Evolutionary conservation across 176 grass and related monocot genomes (phyloP).

Genomic region (Rhynchospora pubera): DNA sequence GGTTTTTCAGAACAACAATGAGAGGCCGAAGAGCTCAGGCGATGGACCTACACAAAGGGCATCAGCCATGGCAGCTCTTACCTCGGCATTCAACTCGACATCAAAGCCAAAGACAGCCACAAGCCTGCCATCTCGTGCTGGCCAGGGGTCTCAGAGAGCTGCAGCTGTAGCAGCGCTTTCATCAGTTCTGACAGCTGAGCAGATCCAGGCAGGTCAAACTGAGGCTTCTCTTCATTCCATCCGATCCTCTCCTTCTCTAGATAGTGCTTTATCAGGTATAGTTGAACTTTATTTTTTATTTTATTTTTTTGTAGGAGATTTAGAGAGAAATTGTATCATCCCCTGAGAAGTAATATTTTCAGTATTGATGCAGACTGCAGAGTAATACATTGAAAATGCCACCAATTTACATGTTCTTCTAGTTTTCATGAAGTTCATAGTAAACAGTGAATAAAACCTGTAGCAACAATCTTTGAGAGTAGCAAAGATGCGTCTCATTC

Average conservation of each 20-base stretch:
- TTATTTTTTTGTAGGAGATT: neutral
- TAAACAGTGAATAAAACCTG: neutral
- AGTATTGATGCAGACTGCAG: neutral
- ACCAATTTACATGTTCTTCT: neutral
- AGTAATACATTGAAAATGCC: neutral
- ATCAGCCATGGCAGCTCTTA: slow-evolving; percentile 77
- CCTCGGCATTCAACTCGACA: slow-evolving; percentile 83
- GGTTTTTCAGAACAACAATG: slow-evolving; percentile 11
- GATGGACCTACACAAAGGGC: slow-evolving; percentile 80
- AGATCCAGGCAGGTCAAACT: slow-evolving; percentile 43
- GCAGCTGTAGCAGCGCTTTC: slow-evolving; percentile 94
- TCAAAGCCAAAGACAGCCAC: slow-evolving; percentile 46
- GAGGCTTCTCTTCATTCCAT: slow-evolving; percentile 43
- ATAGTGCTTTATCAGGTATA: slow-evolving; percentile 31
- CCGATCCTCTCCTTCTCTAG: slow-evolving; percentile 38
- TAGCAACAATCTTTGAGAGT: neutral
- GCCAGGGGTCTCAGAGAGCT: slow-evolving; percentile 93
- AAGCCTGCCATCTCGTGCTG: slow-evolving; percentile 30
- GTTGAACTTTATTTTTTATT: neutral
- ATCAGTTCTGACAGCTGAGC: slow-evolving; percentile 79
- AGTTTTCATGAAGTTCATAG: neutral
- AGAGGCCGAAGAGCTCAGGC: slow-evolving; percentile 40
- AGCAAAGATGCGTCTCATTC: neutral
- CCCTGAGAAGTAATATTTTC: neutral
- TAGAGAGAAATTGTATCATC: neutral